These are phyloP conservation scores for Emergomyces africanus DNA, from an alignment of 2,329 filamentous ascomycete species.

Conservation along the genomic window DNA sequence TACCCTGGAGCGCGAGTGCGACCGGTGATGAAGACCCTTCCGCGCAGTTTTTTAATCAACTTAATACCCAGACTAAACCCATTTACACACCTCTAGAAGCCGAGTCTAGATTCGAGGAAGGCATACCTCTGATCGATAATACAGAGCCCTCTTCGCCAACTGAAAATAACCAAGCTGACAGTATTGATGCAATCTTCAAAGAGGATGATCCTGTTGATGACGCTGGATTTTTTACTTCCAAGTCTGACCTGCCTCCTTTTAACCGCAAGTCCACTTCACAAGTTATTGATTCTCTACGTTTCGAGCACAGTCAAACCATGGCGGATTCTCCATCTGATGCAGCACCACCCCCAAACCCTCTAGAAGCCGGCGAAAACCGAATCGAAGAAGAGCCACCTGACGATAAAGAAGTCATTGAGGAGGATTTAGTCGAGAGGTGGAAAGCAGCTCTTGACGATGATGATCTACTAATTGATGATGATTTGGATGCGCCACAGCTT, in stretches of 20 bases:
- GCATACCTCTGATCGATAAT: conserved; percentile 47
- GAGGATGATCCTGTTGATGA: conserved; percentile 26
- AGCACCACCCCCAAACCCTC: not conserved
- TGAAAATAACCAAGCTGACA: conserved; percentile 14
- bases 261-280: conserved; percentile 59
- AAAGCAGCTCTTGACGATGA: conserved; percentile 68
- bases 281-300: conserved; percentile 43
- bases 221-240: conserved; percentile 22
- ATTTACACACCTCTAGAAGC: conserved; percentile 27
- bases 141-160: conserved; percentile 15
- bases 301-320: conserved; percentile 16
- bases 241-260: conserved; percentile 24
- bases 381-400: not conserved
- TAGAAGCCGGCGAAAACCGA: not conserved
- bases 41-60: conserved; percentile 50
- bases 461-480: conserved; percentile 52
- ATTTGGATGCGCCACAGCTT: conserved; percentile 40
- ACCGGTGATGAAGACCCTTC: conserved; percentile 38
- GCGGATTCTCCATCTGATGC: not conserved
- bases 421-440: conserved; percentile 71
- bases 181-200: conserved; percentile 24
- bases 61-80: conserved; percentile 28
- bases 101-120: conserved; percentile 56
- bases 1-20: conserved; percentile 33
- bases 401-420: conserved; percentile 23